Evolutionary conservation across 805 yeast genomes (phyloP).

Genomic region (Monosporozyma aerobia): DNA sequence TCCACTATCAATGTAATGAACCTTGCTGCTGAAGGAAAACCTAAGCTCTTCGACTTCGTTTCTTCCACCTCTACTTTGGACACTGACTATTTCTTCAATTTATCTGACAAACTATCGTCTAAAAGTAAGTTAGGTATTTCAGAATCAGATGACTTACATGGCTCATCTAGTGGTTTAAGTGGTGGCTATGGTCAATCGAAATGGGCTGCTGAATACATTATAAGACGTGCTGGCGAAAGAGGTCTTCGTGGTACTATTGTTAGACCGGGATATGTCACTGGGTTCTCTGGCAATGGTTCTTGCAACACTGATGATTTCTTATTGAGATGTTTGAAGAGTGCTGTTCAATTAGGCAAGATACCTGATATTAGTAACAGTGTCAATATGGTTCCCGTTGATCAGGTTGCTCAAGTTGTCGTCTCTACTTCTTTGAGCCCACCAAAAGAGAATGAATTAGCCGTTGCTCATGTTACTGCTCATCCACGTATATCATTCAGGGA

Average conservation of each 20-base stretch:
- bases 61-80: slow-evolving; percentile 93
- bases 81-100: slow-evolving; percentile 64
- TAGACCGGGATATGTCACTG: slow-evolving; percentile 95
- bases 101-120: slow-evolving; percentile 61
- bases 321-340: slow-evolving; percentile 88
- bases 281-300: slow-evolving; percentile 74
- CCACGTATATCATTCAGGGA: slow-evolving; percentile 80
- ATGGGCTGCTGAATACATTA: slow-evolving; percentile 91
- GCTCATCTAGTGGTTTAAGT: slow-evolving; percentile 73
- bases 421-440: slow-evolving; percentile 80
- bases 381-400: slow-evolving; percentile 97
- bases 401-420: slow-evolving; percentile 84
- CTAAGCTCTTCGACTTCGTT: slow-evolving; percentile 82
- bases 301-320: slow-evolving; percentile 95
- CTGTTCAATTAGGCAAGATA: slow-evolving; percentile 73
- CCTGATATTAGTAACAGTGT: slow-evolving; percentile 85
- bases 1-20: slow-evolving; percentile 79
- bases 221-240: slow-evolving; percentile 76
- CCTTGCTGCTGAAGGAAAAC: slow-evolving; percentile 56
- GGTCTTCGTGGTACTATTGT: slow-evolving; percentile 86
- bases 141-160: slow-evolving; percentile 75
- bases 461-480: slow-evolving; percentile 95
- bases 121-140: slow-evolving; percentile 64
- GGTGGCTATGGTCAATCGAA: slow-evolving; percentile 96
- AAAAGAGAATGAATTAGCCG: slow-evolving; percentile 41